Conservation (phyloP, 2,329 filamentous ascomycete genomes). For the Fusarium sambucinum region DNA sequence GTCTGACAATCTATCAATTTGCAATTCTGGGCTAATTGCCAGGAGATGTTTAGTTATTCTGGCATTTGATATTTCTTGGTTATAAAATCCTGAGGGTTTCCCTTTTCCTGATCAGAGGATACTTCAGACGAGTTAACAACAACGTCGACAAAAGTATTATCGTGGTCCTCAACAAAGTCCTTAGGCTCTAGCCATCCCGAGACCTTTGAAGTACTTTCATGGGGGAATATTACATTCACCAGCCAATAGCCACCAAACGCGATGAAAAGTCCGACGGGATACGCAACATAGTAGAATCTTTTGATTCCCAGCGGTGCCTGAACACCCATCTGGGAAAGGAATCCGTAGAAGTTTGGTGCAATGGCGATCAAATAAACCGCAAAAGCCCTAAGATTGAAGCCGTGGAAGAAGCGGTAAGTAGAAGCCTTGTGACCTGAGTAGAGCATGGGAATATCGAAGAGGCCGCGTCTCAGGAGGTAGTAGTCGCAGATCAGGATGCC, state of each 20-base stretch:
- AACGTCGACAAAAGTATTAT: neutral
- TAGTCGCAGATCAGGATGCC: conserved; percentile 22
- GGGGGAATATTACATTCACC: neutral
- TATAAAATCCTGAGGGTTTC: accelerated
- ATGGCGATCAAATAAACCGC: conserved; percentile 7
- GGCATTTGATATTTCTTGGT: neutral
- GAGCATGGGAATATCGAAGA: conserved; percentile 13
- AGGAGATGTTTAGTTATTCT: accelerated
- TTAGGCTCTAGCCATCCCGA: conserved; percentile 5
- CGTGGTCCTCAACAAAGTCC: conserved; percentile 3
- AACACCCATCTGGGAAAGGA: conserved; percentile 16
- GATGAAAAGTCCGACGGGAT: neutral
- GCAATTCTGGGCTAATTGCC: neutral
- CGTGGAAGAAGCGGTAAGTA: conserved; percentile 12
- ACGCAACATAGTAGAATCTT: conserved; percentile 9
- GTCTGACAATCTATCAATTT: too few species aligned
- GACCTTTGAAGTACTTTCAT: accelerated
- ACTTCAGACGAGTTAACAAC: conserved; percentile 1
- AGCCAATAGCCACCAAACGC: conserved; percentile 17
- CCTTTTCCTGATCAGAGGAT: neutral
- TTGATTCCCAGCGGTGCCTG: neutral
- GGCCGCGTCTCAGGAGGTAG: conserved; percentile 3
- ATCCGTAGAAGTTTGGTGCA: conserved; percentile 22
- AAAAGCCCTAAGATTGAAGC: conserved; percentile 1
- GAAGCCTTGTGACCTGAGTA: conserved; percentile 2